Evolutionary conservation across 2,329 filamentous ascomycete genomes (phyloP).

Genomic region (Xylaria sp.): DNA sequence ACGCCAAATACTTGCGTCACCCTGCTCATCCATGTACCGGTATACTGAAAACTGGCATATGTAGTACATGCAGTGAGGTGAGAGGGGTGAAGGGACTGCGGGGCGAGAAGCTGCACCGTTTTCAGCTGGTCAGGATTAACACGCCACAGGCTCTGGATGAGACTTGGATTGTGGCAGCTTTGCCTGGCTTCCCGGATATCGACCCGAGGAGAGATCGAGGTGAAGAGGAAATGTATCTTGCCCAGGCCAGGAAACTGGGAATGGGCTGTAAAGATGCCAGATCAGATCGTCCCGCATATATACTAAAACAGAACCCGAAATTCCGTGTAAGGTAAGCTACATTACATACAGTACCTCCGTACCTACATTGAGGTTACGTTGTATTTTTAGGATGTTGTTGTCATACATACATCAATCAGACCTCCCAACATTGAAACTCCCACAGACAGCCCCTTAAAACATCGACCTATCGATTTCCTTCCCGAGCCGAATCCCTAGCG

Average conservation of each 20-base stretch:
- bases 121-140: slow-evolving; percentile 17
- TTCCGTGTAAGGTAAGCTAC: slow-evolving; percentile 27
- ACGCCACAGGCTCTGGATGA: slow-evolving; percentile 20
- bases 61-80: no score
- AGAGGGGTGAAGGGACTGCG: neutral
- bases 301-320: slow-evolving; percentile 1
- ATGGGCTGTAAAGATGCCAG: slow-evolving; percentile 9
- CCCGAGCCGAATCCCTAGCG: slow-evolving; percentile 16
- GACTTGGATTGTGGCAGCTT: slow-evolving; percentile 27
- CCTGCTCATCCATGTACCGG: neutral
- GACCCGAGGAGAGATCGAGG: slow-evolving; percentile 1
- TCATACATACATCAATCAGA: slow-evolving; percentile 12
- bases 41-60: no score
- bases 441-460: slow-evolving; percentile 31
- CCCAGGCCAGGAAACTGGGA: slow-evolving; percentile 22
- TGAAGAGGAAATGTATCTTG: neutral
- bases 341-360: neutral
- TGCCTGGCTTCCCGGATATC: slow-evolving; percentile 24
- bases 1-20: slow-evolving; percentile 1
- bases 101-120: neutral
- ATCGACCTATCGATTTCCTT: slow-evolving; percentile 17
- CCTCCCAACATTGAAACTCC: slow-evolving; percentile 15
- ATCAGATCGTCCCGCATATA: slow-evolving; percentile 19
- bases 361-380: no score
- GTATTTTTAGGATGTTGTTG: slow-evolving; percentile 13